Base-by-base conservation (phyloP, 2,329 filamentous ascomycete genomes). In the Botrytis cinerea region DNA sequence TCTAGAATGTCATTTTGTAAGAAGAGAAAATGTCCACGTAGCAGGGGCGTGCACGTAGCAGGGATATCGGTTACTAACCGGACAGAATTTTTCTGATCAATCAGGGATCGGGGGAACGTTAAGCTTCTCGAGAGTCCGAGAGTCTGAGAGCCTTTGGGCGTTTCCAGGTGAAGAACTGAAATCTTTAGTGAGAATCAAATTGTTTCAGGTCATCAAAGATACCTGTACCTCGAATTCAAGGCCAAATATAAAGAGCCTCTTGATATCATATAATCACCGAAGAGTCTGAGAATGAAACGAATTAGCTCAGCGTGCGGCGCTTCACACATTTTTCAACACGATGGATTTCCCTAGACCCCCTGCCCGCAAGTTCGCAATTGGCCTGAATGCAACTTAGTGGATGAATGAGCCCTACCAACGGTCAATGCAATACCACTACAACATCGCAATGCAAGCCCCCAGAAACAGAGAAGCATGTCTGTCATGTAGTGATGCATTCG, bases 331-430 rank as follows among this genome's bases (percentile, higher is more conserved):
- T 16, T 20, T 48, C 16, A 32, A 61, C n/a, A 16, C 59, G n/a
- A 40, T 46, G 20, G 9, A 16, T 22, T 12, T 28, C 7, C 32
- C 38, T 18, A 40, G 8, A 10, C 46, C 68, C 67, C 68, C 68
- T 61, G 68, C 40, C 61, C 68, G 54, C 67, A 70, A 46, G 48
- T 46, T 70, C 38, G 38, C 67, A 60, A 35, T 45, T 60, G 38
- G 51, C 38, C n/a, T 70, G 12, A 14, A 46, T 46, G 10, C 67
- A 46, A 38, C 54, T 16, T n/a, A 25, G 28, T 61, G 67, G 40
- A 54, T 18, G 67, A 70, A 38, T 46, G 35, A 61, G 54, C 51
- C 67, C 46, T 60, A 25, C 18, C 28, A n/a, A 60, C 60, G 38
- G 22, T 40, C 40, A 60, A 18, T 60, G 38, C 32, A 32, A 32